Conservation (phyloP, 352 stramenopile species). For the Globisporangium iwayamae region DNA sequence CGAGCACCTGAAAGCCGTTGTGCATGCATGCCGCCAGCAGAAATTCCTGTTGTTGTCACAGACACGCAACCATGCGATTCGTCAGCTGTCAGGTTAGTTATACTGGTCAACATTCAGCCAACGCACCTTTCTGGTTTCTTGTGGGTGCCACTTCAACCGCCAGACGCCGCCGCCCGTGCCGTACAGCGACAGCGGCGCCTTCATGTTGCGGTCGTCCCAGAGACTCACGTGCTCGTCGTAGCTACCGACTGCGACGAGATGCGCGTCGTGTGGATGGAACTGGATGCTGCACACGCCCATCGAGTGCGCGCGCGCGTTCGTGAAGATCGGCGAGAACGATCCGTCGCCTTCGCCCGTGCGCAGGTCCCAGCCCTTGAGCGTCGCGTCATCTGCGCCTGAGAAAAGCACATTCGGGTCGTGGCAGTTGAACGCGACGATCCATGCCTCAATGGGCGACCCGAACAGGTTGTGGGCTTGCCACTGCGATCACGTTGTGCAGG, state of each 20-base stretch:
- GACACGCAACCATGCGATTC: background rate
- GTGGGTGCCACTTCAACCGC: slow-evolving; percentile 82
- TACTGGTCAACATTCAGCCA: background rate
- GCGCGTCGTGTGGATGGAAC: slow-evolving; percentile 63
- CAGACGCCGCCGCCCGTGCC: slow-evolving; percentile 71
- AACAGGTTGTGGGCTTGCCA: slow-evolving; percentile 76
- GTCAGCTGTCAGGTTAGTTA: background rate
- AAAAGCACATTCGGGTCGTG: slow-evolving; percentile 75
- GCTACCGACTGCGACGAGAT: slow-evolving; percentile 73
- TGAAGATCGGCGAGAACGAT: slow-evolving; percentile 37
- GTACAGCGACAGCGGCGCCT: slow-evolving; percentile 34
- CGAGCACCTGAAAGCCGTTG: slow-evolving; percentile 80
- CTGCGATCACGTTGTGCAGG: slow-evolving; percentile 18
- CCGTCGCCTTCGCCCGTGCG: slow-evolving; percentile 21
- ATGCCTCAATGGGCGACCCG: slow-evolving; percentile 75
- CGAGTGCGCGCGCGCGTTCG: slow-evolving; percentile 55
- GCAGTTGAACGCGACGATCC: slow-evolving; percentile 81
- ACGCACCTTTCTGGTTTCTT: slow-evolving; percentile 39
- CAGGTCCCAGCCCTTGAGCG: slow-evolving; percentile 78
- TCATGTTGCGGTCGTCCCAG: slow-evolving; percentile 76
- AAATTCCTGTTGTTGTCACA: slow-evolving; percentile 34
- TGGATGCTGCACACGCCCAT: slow-evolving; percentile 88
- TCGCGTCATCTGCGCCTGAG: slow-evolving; percentile 76
- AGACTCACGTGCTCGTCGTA: slow-evolving; percentile 81
- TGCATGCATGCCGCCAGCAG: slow-evolving; percentile 84